phyloP scores from a whole-genome alignment of 164 flowering plant species.

The Vitis amurensis region DNA sequence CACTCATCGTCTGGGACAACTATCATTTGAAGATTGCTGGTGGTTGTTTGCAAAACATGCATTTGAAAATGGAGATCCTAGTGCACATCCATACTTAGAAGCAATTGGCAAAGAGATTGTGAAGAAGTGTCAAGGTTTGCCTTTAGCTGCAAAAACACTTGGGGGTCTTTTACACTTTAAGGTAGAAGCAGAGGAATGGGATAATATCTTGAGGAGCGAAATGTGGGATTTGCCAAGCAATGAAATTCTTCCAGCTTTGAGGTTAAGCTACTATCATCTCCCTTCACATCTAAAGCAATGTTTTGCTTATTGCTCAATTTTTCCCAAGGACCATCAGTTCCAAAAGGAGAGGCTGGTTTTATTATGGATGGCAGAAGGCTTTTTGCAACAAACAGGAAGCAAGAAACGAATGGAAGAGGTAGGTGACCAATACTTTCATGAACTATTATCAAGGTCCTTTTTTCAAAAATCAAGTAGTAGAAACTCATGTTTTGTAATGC shows the following conservation, averaged over 20 bases:
- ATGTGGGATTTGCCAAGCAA: slow-evolving; percentile 7
- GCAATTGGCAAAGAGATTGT: slow-evolving; percentile 7
- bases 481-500: too few species aligned
- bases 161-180: slow-evolving; percentile 5
- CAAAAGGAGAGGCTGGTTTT: too few species aligned
- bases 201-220: neutral
- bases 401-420: too few species aligned
- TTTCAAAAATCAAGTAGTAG: too few species aligned
- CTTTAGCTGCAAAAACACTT: slow-evolving; percentile 13
- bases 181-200: neutral
- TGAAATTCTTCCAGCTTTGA: slow-evolving; percentile 3
- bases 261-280: slow-evolving; percentile 22
- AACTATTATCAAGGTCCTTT: too few species aligned
- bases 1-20: neutral
- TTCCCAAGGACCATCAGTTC: too few species aligned
- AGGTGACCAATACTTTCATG: too few species aligned
- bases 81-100: neutral
- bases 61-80: neutral
- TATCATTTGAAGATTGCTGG: neutral
- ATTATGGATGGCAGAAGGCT: too few species aligned
- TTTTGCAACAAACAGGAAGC: too few species aligned
- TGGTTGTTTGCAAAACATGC: slow-evolving; percentile 4
- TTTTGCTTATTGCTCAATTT: too few species aligned
- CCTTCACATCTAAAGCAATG: slow-evolving; percentile 27
- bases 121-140: slow-evolving; percentile 10